Evolutionary conservation across 1,139 yeast genomes (phyloP).

Genomic region (Suhomyces bokatorum): DNA sequence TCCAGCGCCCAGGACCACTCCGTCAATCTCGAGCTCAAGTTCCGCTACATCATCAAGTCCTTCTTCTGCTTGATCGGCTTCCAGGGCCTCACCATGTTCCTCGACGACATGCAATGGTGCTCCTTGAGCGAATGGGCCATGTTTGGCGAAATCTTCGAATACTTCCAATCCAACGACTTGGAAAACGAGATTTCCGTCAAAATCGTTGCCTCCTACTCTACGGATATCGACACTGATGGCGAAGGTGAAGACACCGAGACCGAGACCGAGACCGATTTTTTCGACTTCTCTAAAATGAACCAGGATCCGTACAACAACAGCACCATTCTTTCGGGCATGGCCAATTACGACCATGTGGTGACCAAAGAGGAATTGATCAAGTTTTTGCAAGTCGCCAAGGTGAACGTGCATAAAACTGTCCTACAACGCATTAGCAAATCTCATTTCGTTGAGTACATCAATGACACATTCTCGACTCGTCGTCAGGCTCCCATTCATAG

Average conservation of each 20-base stretch:
- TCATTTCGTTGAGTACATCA: conserved; percentile 16
- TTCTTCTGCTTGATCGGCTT: conserved; percentile 44
- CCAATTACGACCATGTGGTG: conserved; percentile 3
- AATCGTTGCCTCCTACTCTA: conserved; percentile 18
- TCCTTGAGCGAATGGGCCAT: conserved; percentile 31
- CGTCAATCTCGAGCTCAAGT: conserved; percentile 39
- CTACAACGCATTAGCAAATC: conserved; percentile 12
- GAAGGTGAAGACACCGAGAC: not conserved
- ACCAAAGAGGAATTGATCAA: conserved; percentile 7
- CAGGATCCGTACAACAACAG: not conserved
- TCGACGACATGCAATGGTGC: conserved; percentile 54
- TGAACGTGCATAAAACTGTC: conserved; percentile 8
- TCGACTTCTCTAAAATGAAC: not conserved
- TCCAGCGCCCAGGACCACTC: conserved; percentile 25
- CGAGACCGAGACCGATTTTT: not conserved
- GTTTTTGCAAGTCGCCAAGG: conserved; percentile 9
- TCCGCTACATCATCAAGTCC: conserved; percentile 45
- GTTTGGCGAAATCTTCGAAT: conserved; percentile 31
- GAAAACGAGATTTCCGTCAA: conserved; percentile 20
- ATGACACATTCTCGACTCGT: conserved; percentile 5
- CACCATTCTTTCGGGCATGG: not conserved
- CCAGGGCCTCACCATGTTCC: conserved; percentile 46
- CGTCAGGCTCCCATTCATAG: conserved; percentile 3
- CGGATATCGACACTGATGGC: not conserved
- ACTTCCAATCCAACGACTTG: conserved; percentile 23